These are phyloP conservation scores for Nematocida sp. DNA, from an alignment of 371 early-diverging fungal species.

Conservation along the genomic window DNA sequence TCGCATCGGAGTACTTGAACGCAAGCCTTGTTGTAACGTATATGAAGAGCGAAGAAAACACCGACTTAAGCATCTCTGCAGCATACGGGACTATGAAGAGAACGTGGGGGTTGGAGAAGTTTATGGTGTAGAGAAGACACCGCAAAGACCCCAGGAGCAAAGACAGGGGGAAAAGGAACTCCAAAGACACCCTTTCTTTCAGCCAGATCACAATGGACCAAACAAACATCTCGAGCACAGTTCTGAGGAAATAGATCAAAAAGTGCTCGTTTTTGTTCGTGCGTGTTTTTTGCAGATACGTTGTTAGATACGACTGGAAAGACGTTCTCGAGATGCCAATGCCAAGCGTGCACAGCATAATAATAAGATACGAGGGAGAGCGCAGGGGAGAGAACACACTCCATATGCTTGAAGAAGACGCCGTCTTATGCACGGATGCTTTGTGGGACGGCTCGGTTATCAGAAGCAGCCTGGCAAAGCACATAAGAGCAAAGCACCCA, in stretches of 20 bases:
- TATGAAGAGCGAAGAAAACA: slow-evolving; percentile 45
- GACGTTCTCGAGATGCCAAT: slow-evolving; percentile 47
- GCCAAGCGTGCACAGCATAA: slow-evolving; percentile 22
- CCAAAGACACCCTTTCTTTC: slow-evolving; percentile 14
- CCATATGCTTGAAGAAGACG: neutral
- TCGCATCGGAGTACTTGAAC: slow-evolving; percentile 11
- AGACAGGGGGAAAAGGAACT: slow-evolving; percentile 19
- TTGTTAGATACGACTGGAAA: slow-evolving; percentile 40
- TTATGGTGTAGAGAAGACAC: slow-evolving; percentile 21
- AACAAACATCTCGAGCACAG: slow-evolving; percentile 35
- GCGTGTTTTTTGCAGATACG: slow-evolving; percentile 5
- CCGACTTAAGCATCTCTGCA: slow-evolving; percentile 42
- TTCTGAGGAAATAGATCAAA: slow-evolving; percentile 40
- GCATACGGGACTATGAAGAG: slow-evolving; percentile 3
- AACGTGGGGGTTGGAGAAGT: neutral
- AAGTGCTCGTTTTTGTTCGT: neutral
- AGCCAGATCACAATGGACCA: slow-evolving; percentile 44
- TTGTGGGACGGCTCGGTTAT: neutral
- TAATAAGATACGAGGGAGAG: slow-evolving; percentile 2
- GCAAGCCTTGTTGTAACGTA: slow-evolving; percentile 28
- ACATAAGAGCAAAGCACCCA: slow-evolving; percentile 3
- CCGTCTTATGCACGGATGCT: neutral
- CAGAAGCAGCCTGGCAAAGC: neutral
- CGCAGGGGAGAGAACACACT: neutral
- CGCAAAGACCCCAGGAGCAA: slow-evolving; percentile 17